phyloP scores from a whole-genome alignment of 768 basidiomycete species.

The Suillus luteus region DNA sequence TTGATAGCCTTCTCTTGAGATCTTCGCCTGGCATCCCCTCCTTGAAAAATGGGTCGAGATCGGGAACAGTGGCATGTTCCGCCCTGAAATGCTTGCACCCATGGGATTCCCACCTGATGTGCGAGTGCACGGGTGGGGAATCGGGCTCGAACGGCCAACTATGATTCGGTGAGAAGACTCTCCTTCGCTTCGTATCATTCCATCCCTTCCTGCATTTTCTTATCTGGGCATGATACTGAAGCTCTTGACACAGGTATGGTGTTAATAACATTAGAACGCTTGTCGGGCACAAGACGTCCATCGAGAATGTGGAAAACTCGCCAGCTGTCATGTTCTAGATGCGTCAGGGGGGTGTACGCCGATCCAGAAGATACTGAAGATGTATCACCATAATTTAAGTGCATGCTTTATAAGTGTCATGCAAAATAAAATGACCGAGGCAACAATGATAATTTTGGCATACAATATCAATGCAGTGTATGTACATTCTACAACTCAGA shows the following conservation, averaged over 20 bases:
- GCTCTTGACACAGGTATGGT: constrained; percentile 65
- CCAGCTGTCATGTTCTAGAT: constrained; percentile 87
- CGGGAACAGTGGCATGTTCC: constrained; percentile 99
- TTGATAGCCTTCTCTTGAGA: constrained; percentile 87
- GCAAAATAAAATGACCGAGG: neutral
- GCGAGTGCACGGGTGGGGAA: constrained; percentile 95
- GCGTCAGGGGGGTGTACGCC: neutral
- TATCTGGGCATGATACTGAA: constrained; percentile 10
- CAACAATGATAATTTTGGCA: neutral
- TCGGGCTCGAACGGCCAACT: constrained; percentile 92
- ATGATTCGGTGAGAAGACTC: constrained; percentile 84
- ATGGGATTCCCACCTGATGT: constrained; percentile 99
- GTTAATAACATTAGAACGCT: constrained; percentile 97
- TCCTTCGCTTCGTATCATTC: neutral
- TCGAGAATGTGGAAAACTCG: constrained; percentile 86
- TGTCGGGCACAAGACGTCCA: constrained; percentile 94
- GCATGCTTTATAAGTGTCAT: neutral
- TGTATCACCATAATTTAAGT: constrained; percentile 10
- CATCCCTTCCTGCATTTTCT: neutral
- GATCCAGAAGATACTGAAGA: constrained; percentile 12
- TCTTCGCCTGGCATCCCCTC: constrained; percentile 96
- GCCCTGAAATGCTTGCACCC: constrained; percentile 98
- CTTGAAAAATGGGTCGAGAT: constrained; percentile 97
- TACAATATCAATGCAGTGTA: constrained; percentile 3
- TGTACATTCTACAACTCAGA: neutral